These are phyloP conservation scores for Croton setiger DNA, from an alignment of 441 rosid genomes.

Conservation along the genomic window DNA sequence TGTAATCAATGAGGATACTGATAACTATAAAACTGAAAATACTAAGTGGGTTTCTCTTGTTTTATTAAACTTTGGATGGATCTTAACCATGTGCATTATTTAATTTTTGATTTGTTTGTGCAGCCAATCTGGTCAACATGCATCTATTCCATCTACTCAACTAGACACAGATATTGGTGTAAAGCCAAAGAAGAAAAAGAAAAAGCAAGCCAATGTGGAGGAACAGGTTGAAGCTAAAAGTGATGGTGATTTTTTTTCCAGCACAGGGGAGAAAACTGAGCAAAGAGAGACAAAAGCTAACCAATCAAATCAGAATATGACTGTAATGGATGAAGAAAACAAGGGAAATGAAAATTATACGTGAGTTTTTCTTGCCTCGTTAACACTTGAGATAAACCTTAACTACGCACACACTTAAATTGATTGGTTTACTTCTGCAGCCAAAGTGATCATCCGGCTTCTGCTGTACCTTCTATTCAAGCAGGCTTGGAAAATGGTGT, in stretches of 20 bases:
- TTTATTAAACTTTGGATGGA: constrained; percentile 5
- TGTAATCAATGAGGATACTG: background rate
- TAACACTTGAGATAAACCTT: no score
- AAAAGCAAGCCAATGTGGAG: constrained; percentile 18
- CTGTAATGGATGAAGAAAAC: background rate
- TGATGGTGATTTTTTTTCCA: background rate
- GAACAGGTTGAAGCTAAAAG: constrained; percentile 14
- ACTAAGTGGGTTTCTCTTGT: no score
- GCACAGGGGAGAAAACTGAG: constrained; percentile 15
- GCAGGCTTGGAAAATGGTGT: constrained; percentile 19
- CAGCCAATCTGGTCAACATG: no score
- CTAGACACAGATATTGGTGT: constrained; percentile 20
- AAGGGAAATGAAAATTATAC: no score
- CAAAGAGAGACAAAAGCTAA: constrained; percentile 19
- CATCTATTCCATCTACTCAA: constrained; percentile 7
- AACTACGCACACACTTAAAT: no score
- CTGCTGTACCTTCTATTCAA: constrained; percentile 10
- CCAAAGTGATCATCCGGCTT: background rate
- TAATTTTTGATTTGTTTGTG: no score
- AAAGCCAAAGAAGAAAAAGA: constrained; percentile 39
- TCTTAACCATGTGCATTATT: background rate
- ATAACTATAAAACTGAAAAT: constrained; percentile 33
- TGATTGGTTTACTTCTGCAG: no score
- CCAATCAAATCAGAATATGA: constrained; percentile 14
- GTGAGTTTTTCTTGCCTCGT: no score